A percentile compares a stretch with the other conserved stretches of the same genome.
Evolutionary conservation across 2,329 filamentous ascomycete species (phyloP).

Genomic region (Bipolaris cookei): DNA sequence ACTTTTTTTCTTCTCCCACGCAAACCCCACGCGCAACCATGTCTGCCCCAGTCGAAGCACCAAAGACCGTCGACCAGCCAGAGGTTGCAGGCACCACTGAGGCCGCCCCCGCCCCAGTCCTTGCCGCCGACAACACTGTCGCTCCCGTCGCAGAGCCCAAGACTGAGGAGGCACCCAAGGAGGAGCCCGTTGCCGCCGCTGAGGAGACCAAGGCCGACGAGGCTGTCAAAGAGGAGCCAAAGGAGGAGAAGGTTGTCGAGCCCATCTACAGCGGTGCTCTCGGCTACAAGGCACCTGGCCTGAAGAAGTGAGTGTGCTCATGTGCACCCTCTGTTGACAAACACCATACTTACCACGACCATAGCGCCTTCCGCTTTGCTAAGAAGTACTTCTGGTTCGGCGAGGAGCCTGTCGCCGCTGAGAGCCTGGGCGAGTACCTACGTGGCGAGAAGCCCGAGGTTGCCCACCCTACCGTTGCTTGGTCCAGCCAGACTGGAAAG

Average conservation of each 20-base stretch:
- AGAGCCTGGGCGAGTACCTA: constrained; percentile 77
- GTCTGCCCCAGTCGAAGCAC: constrained; percentile 69
- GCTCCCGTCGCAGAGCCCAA: constrained; percentile 52
- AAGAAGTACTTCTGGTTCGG: constrained; percentile 83
- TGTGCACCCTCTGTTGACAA: neutral
- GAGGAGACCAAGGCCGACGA: constrained; percentile 41
- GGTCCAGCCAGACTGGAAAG: constrained; percentile 93
- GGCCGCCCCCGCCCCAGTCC: constrained; percentile 46
- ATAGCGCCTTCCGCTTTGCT: constrained; percentile 83
- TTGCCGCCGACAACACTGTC: constrained; percentile 42
- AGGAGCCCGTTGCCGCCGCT: constrained; percentile 38
- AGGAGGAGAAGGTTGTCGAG: constrained; percentile 60
- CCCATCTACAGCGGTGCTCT: constrained; percentile 83
- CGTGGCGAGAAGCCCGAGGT: constrained; percentile 85
- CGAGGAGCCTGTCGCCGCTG: constrained; percentile 72
- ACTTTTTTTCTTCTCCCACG: constrained; percentile 9
- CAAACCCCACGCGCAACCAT: constrained; percentile 54
- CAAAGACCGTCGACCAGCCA: constrained; percentile 68
- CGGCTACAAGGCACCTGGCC: constrained; percentile 86
- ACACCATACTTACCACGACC: constrained; percentile 16
- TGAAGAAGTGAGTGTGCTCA: constrained; percentile 80
- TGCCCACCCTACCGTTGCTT: constrained; percentile 81
- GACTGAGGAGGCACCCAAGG: constrained; percentile 52
- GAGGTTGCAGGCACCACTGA: constrained; percentile 42
- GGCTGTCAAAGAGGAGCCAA: constrained; percentile 44